These are phyloP conservation scores for Pythium oligandrum DNA, from an alignment of 352 stramenopile species.

Conservation along the genomic window DNA sequence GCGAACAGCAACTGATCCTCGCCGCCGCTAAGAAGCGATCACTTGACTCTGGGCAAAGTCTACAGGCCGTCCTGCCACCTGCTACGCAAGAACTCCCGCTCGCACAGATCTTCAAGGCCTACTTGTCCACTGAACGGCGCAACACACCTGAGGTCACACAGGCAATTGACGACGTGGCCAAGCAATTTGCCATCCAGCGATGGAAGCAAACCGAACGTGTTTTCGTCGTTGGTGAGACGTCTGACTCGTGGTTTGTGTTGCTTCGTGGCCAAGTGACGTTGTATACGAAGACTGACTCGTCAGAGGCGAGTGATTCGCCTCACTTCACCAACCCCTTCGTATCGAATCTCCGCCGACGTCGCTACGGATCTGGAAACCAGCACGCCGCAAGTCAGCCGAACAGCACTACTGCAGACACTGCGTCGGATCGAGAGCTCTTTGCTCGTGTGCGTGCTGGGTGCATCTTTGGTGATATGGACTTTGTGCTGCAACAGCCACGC, in stretches of 20 bases:
- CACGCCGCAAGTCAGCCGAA: too few relatives aligned
- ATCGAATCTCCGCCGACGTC: too few relatives aligned
- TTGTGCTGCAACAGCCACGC: constrained; percentile 42
- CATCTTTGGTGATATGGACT: constrained; percentile 70
- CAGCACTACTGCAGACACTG: neutral
- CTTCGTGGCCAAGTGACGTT: constrained; percentile 47
- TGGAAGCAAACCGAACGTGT: constrained; percentile 27
- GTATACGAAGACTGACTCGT: constrained; percentile 14
- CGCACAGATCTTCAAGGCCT: constrained; percentile 37
- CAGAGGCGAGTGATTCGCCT: constrained; percentile 2
- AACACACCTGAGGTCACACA: constrained; percentile 10
- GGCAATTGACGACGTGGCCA: constrained; percentile 28
- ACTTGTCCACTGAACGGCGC: constrained; percentile 22
- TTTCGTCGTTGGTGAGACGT: constrained; percentile 34
- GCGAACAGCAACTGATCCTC: constrained; percentile 55
- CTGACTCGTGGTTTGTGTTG: constrained; percentile 46
- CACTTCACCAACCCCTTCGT: too few relatives aligned
- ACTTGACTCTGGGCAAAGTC: constrained; percentile 23
- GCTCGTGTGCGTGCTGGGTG: constrained; percentile 46
- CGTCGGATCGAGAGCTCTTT: constrained; percentile 30
- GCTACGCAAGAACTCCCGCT: constrained; percentile 28
- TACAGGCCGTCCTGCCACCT: constrained; percentile 19
- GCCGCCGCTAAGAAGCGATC: constrained; percentile 31
- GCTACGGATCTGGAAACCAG: too few relatives aligned
- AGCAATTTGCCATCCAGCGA: constrained; percentile 28